Conservation (phyloP, 2,329 filamentous ascomycete genomes). For the Cercospora sesami region DNA sequence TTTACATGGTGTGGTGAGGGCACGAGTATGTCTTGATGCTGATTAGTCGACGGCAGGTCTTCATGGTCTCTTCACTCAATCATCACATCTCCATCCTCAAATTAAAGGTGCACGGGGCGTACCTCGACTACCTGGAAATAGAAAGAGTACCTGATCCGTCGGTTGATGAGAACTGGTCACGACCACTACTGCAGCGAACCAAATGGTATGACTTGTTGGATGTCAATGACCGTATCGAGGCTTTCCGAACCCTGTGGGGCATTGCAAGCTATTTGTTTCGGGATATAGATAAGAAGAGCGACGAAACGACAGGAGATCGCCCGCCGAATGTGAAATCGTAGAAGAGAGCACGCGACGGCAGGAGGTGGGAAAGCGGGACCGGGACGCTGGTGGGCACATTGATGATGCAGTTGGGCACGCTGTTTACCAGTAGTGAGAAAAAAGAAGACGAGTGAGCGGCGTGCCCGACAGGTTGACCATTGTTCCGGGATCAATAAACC, state of each 20-base stretch:
- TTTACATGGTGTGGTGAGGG: not conserved
- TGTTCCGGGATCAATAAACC: not conserved
- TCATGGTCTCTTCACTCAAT: conserved; percentile 62
- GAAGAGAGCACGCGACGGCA: conserved; percentile 1
- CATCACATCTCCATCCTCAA: conserved; percentile 63
- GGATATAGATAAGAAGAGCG: not conserved
- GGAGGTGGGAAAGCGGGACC: not conserved
- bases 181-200: conserved; percentile 56
- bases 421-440: not conserved
- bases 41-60: conserved; percentile 50
- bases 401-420: conserved; percentile 3
- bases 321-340: not conserved
- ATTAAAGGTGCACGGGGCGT: conserved; percentile 57
- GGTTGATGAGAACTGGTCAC: conserved; percentile 49
- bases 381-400: not conserved
- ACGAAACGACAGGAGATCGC: not conserved
- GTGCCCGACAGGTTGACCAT: not conserved
- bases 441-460: too few species aligned
- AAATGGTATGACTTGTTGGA: conserved; percentile 62
- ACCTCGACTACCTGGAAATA: conserved; percentile 55
- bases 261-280: conserved; percentile 55
- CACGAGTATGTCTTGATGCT: not conserved
- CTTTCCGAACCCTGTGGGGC: conserved; percentile 59
- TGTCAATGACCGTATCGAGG: conserved; percentile 55
- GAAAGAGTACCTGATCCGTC: conserved; percentile 41